Evolutionary conservation across 31 red algal genomes (phyloP), one percentile per base, ranked within the genome.

Genomic region (Asparagopsis taxiformis): DNA sequence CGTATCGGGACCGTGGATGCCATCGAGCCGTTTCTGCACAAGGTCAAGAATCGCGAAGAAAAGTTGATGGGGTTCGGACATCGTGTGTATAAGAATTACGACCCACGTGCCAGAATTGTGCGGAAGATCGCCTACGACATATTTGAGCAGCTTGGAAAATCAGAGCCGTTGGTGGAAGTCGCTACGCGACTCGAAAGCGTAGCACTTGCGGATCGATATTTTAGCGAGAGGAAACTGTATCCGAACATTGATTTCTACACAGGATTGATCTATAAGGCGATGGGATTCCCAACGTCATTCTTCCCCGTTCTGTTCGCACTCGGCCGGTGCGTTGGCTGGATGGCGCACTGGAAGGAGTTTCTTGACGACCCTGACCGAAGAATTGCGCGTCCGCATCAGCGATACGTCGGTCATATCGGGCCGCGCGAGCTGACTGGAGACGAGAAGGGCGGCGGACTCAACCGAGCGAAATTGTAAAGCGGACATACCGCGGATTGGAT

Each of bases 191-290:
- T 99, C 24, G 96, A 99, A 62, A 30, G 32, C 38, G 72, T 69
- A 7, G 91, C 91, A 15, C 77, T 94, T 1, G 68, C 52, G 20
- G 96, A 99, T 54, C 74, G 92, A 35, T 99, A 85, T 43, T 94
- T 99, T 80, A 62, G 61, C 20, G 43, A 51, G 38, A 66, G 96
- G 20, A 80, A 72, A 43, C 77, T 99, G 22, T 99, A 91, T 64
- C 96, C 96, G 1, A 99, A 99, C 72, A 79, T 94, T 16, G 96
- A 99, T 59, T 99, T 99, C 55, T 99, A 99, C 72, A 88, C 84
- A 16, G 96, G 96, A 16, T 62, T 99, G 39, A 93, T 99, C 34
- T 99, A 94, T 56, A 65, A 72, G 25, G 87, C 91, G 39, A 53
- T 94, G 36, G 86, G 91, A 0, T 80, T 99, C 48, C 53, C 74